Base-by-base conservation (phyloP, 345 rosid species). In the Eutrema japonicum region DNA sequence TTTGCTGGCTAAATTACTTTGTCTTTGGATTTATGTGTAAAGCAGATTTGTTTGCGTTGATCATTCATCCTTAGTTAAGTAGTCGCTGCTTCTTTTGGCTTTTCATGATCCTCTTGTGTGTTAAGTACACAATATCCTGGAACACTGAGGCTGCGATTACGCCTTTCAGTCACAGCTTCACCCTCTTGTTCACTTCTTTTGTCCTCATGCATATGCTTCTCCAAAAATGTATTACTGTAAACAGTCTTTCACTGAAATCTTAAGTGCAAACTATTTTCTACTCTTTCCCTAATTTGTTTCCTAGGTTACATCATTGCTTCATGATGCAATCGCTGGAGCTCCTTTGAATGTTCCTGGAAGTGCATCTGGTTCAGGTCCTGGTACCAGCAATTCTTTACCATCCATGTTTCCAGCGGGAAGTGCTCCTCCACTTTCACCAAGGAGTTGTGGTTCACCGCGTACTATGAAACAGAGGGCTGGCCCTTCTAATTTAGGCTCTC, bases 351-450 rank as follows among this genome's bases (percentile, higher is more conserved):
- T 82, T 30, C 66, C 85, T 59, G 91, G 89, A 26, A 92, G 77
- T 74, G 82, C 88, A 36, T 86, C 92, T 66, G 71, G 80, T 82
- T 72, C 91, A 66, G 83, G 68, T 79, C 58, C 87, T 77, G 76
- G 84, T 45, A 33, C 87, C 2, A 81, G 82, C 81, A 87, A 81
- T 80, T 70, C 95, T 29, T 67, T 95, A 73, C 99, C 99, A 12
- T 95, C 99, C 46, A 85, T 95, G 89, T 95, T 95, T 83, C 96
- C 94, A 62, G 88, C 89, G 55, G 99, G 96, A 60, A 90, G 96
- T 75, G 87, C 96, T 27, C 99, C 99, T 72, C 98, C 99, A 6
- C 96, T 95, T 68, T 95, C 99, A 43, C 99, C 99, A 4, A 86
- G 98, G 62, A 95, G 96, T 74, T 68, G 93, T 47, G 92, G 97